These are phyloP conservation scores for Candida maesae DNA, from an alignment of 805 yeast genomes.

Conservation along the genomic window DNA sequence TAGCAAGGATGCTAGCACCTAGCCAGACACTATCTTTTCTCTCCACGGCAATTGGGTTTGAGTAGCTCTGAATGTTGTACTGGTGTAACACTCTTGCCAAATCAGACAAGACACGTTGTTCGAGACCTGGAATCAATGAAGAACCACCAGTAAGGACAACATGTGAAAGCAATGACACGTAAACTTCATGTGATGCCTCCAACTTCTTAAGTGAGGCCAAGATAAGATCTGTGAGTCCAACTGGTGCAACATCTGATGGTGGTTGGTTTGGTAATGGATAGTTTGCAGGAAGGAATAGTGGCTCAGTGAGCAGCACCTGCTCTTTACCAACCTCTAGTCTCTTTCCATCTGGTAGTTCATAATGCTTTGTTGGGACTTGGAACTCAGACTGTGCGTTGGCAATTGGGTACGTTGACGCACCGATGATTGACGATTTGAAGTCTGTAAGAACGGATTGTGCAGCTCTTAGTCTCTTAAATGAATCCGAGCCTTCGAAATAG, in stretches of 20 bases:
- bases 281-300: slow-evolving; percentile 62
- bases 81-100: slow-evolving; percentile 62
- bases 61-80: slow-evolving; percentile 50
- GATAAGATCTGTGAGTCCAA: slow-evolving; percentile 35
- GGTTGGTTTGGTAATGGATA: slow-evolving; percentile 39
- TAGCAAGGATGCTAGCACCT: slow-evolving; percentile 74
- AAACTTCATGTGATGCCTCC: slow-evolving; percentile 38
- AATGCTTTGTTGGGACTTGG: slow-evolving; percentile 37
- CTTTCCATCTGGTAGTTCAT: slow-evolving; percentile 57
- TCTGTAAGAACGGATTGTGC: slow-evolving; percentile 40
- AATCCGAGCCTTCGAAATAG: slow-evolving; percentile 31
- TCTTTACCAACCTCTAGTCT: slow-evolving; percentile 48
- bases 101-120: slow-evolving; percentile 63
- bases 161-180: slow-evolving; percentile 48
- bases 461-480: slow-evolving; percentile 36
- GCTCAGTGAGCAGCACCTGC: slow-evolving; percentile 55
- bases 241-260: slow-evolving; percentile 12
- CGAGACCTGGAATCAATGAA: slow-evolving; percentile 65
- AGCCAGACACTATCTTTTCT: slow-evolving; percentile 71
- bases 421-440: slow-evolving; percentile 42
- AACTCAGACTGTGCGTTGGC: slow-evolving; percentile 32
- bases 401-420: slow-evolving; percentile 37
- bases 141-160: slow-evolving; percentile 74
- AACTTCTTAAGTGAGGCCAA: slow-evolving; percentile 39
- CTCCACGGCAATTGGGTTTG: slow-evolving; percentile 62